Base-by-base conservation (phyloP, 108 stramenopile species). In the Licmophora abbreviata region DNA sequence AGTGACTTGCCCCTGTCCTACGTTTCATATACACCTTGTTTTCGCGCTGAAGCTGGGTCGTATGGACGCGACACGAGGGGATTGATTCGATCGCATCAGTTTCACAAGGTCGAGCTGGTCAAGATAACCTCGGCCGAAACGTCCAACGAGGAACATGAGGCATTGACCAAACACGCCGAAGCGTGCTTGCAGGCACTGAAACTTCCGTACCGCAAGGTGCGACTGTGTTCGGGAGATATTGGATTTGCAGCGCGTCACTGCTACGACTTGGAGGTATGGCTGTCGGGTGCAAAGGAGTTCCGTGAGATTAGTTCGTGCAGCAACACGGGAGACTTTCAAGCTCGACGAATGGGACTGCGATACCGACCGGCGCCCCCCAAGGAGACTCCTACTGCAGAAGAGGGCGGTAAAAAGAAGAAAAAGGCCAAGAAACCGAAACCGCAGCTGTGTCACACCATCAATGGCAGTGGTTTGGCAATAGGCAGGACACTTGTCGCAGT, bases 181-280 rank as follows among this genome's bases (percentile, higher is more conserved):
- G 72, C 74, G 9, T 84, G 85, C 41, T 66, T 95, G 55, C 75
- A 93, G 63, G 64, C 66, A 34, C 54, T 97, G 59, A 82, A 85
- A 50, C 61, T 99, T 26, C 97, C 95, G 0, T 97, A 89, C 57
- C 82, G 95, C 18, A 95, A 81, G 58, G 82, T 99, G 30, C 61
- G 81, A n/a, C 67, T 99, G 58, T 97, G 95, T 68, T 75, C 83
- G 0, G 96, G 94, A 18, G 98, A 99, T 56, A 82, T 97, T 34
- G 96, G 98, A 1, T 96, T 97, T 51, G 57, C 81, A 29, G 98
- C 98, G 0, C 63, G 81, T 6, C 79, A 88, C 28, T 97, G 97
- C 59, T 97, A 95, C 60, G 98, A 99, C 73, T 68, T 99, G 60
- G 96, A 99, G 53, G 98, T 95, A 0, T 99, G 95, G 94, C 73